phyloP scores from a whole-genome alignment of 768 basidiomycete species.

The Macrolepiota fuliginosa region DNA sequence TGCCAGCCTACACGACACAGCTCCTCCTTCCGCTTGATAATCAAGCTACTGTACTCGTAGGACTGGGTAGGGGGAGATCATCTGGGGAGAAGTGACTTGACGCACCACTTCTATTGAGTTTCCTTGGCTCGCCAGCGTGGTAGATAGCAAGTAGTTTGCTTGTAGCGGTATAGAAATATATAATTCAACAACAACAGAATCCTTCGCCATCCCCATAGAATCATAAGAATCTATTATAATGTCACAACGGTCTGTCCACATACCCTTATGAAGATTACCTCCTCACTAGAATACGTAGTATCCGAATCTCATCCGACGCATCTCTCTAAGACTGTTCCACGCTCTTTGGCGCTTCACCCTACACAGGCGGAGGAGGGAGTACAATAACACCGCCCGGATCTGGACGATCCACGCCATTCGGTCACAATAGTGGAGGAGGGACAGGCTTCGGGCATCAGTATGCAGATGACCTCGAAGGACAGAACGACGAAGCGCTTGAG shows the following conservation, averaged over 20 bases:
- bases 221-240: slow-evolving; percentile 9
- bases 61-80: too few relatives aligned
- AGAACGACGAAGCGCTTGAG: slow-evolving; percentile 74
- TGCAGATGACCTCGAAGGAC: slow-evolving; percentile 90
- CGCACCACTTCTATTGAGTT: too few relatives aligned
- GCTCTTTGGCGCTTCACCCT: slow-evolving; percentile 42
- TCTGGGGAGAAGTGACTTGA: too few relatives aligned
- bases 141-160: too few relatives aligned
- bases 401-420: slow-evolving; percentile 71
- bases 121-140: too few relatives aligned
- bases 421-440: slow-evolving; percentile 12
- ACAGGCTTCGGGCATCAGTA: slow-evolving; percentile 36
- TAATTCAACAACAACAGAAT: too few relatives aligned
- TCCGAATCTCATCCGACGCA: slow-evolving; percentile 28
- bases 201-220: too few relatives aligned
- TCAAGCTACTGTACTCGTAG: too few relatives aligned
- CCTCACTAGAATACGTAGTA: slow-evolving; percentile 23
- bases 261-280: too few relatives aligned
- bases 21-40: too few relatives aligned
- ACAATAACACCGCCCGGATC: slow-evolving; percentile 65
- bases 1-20: too few relatives aligned
- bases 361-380: neutral
- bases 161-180: too few relatives aligned
- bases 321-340: slow-evolving; percentile 65
- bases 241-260: slow-evolving; percentile 35